Base-by-base conservation (phyloP, 768 basidiomycete species). In the Suillus decipiens region DNA sequence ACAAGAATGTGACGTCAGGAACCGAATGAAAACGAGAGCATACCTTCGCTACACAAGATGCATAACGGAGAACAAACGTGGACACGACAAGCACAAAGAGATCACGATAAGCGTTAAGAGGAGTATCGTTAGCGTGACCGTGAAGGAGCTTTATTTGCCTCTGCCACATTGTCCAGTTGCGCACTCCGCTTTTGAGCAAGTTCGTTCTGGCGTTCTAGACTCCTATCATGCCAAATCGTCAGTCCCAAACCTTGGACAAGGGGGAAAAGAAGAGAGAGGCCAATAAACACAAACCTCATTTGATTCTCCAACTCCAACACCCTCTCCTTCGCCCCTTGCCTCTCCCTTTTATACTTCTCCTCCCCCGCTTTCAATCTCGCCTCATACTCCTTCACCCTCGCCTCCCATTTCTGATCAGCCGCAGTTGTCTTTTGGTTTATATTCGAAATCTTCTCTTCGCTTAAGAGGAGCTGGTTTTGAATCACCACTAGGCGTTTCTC, bases 321-420 rank as follows among this genome's bases (percentile, higher is more conserved):
- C 24, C 92, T 78, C 76, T 99, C 96, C 77, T 98, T 99, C 50
- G 89, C 86, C 4, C 96, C 97, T 70, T 98, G 96, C 64, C 92
- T 81, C 79, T 96, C 95, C 61, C 93, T 82, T 82, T 98, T 98
- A 67, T 94, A 87, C 72, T 88, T 89, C 80, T 99, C 96, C 70
- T 95, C 93, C 0, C 93, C 93, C 0, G 88, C 86, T 73, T 88
- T 89, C 65, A 95, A 71, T 19, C 92, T 78, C 15, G 85, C 73
- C 77, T 97, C 94, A 69, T 96, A 95, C 76, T 99, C 96, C 75
- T 89, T 90, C 51, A 99, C 92, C n/a, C 96, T 82, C 0, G 90
- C 93, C 70, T 96, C 95, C 95, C 96, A 99, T 75, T 96, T 96
- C 59, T 78, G 79, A 68, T 97, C 95, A 0, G 92, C 90, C 0